These are phyloP conservation scores for Boletus vinaceobasis DNA, from an alignment of 768 basidiomycete species.

Conservation along the genomic window DNA sequence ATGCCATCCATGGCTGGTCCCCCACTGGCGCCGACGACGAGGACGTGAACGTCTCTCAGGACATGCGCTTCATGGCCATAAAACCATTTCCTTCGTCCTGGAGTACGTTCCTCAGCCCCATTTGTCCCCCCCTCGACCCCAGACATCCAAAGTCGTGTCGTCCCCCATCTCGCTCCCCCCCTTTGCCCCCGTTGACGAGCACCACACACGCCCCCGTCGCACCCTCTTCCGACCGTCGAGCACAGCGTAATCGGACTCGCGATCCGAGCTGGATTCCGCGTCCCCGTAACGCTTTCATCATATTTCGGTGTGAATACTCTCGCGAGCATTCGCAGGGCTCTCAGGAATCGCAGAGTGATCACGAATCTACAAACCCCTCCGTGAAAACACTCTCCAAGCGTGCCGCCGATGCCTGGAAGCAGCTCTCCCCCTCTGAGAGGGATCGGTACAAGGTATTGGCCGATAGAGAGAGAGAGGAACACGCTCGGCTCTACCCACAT, in stretches of 20 bases:
- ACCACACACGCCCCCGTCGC: constrained; percentile 13
- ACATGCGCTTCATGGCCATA: constrained; percentile 8
- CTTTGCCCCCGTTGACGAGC: not conserved
- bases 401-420: constrained; percentile 73
- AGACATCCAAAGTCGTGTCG: not conserved
- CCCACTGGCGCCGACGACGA: constrained; percentile 26
- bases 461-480: constrained; percentile 52
- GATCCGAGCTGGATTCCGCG: constrained; percentile 63
- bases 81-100: constrained; percentile 1
- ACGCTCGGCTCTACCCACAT: constrained; percentile 54
- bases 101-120: constrained; percentile 5
- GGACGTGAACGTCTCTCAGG: constrained; percentile 24
- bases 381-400: constrained; percentile 70
- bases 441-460: constrained; percentile 52
- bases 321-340: constrained; percentile 39
- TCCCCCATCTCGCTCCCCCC: not conserved
- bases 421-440: constrained; percentile 47
- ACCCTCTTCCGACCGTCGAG: constrained; percentile 39
- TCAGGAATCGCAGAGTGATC: constrained; percentile 35
- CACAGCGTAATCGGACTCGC: constrained; percentile 38
- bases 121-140: constrained; percentile 16
- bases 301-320: constrained; percentile 67
- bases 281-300: constrained; percentile 68
- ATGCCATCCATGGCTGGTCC: constrained; percentile 27
- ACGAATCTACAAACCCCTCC: constrained; percentile 13